Base-by-base conservation (phyloP, 75 land plant genomes). In the Cunninghamia lanceolata region DNA sequence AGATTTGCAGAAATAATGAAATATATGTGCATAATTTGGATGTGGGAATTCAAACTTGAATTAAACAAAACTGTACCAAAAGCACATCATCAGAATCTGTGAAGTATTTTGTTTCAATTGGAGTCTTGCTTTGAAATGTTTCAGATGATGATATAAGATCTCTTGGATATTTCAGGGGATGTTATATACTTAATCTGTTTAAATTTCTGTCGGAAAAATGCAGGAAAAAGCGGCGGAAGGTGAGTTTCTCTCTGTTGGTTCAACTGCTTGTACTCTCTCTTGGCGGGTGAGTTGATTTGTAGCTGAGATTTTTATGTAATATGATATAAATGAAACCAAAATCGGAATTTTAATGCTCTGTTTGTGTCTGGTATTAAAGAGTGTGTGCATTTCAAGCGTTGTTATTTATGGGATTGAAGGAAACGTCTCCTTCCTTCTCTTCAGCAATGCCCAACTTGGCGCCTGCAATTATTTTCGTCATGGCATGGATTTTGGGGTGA, bases 391-490 rank as follows among this genome's bases (percentile, higher is more conserved):
- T 87, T 86, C 95, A 94, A 82, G 42, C 84, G 10, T 52, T 94
- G 19, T 84, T 87, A 83, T 45, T 94, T 3, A 54, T 88, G 85
- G 95, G 95, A 13, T 86, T 94, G 30, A 81, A 85, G 73, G 85
- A 85, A n/a, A 92, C 95, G 10, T 92, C 95, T 35, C 93, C 95
- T 38, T 88, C 93, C 77, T 89, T 94, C 43, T 91, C 95, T 56
- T 90, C 95, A 43, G 93, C 93, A 39, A 94, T 94, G 95, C 93
- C 95, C 4, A 94, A 94, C 87, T 89, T 94, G 83, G 92, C 91
- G 45, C 95, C 95, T 43, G 95, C 90, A 30, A 82, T 94, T 50
- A 94, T 94, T 79, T 94, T 94, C 85, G 10, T 91, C 70, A 89
- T 94, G 78, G 93, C 95, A 40, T 88, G 93, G 84, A 63, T 56